Conservation (phyloP, 257 asterid species). For the Phtheirospermum japonicum region DNA sequence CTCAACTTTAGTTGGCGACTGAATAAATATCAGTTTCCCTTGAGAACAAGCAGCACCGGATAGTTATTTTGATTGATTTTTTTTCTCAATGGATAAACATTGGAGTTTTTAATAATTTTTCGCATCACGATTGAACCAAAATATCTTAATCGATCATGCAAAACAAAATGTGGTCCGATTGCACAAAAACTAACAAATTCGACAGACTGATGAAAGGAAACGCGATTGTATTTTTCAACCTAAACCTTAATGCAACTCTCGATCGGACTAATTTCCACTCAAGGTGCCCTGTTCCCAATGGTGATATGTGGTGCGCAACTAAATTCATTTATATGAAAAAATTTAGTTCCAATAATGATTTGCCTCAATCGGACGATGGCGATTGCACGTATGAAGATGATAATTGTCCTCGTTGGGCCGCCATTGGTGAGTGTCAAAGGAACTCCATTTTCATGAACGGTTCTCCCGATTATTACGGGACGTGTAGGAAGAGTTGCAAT, state of each 20-base stretch:
- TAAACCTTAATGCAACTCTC: constrained; percentile 61
- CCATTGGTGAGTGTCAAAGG: constrained; percentile 75
- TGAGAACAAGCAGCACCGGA: too few species aligned
- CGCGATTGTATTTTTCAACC: constrained; percentile 68
- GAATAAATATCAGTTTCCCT: too few species aligned
- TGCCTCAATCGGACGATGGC: constrained; percentile 23
- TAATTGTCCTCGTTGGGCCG: constrained; percentile 78
- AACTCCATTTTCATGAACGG: constrained; percentile 83
- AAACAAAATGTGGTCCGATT: constrained; percentile 53
- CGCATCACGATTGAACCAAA: too few species aligned
- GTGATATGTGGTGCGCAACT: constrained; percentile 71
- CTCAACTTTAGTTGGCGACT: too few species aligned
- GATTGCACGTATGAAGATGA: constrained; percentile 82
- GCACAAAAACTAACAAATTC: constrained; percentile 40
- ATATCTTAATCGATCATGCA: too few species aligned
- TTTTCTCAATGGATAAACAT: too few species aligned
- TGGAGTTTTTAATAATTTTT: too few species aligned
- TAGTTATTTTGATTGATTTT: too few species aligned
- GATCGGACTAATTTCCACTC: constrained; percentile 61
- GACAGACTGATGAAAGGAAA: constrained; percentile 60
- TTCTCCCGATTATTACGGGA: constrained; percentile 78
- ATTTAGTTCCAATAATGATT: constrained; percentile 20
- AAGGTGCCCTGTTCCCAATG: constrained; percentile 65
- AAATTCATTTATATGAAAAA: constrained; percentile 50
- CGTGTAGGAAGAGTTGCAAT: constrained; percentile 91